A percentile compares a stretch with the other conserved stretches of the same genome.
Conservation (phyloP, 2,329 filamentous ascomycete species). For the Ilyonectria destructans region DNA sequence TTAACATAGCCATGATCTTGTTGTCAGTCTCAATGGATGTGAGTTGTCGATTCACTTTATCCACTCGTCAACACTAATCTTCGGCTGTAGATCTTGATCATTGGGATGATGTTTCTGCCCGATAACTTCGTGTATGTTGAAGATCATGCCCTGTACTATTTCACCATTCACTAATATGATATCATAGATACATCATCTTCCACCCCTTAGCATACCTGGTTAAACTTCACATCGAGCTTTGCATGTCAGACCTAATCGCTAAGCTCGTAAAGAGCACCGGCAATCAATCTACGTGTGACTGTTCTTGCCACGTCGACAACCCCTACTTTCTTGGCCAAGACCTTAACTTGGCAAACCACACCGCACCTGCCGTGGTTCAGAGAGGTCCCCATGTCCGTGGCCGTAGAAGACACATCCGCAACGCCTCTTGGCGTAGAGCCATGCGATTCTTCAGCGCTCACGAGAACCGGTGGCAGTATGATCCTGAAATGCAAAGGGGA, state of each 20-base stretch:
- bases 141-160: not conserved
- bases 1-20: conserved; percentile 52
- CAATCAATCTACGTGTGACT: conserved; percentile 39
- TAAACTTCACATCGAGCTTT: conserved; percentile 49
- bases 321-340: not conserved
- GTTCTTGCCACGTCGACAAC: conserved; percentile 41
- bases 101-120: conserved; percentile 44
- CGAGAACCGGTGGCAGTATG: not conserved
- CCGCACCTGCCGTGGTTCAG: not conserved
- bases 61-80: conserved; percentile 12
- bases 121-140: conserved; percentile 45
- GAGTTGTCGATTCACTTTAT: conserved; percentile 9
- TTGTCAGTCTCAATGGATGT: conserved; percentile 53
- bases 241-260: conserved; percentile 49
- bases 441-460: not conserved
- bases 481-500: not conserved
- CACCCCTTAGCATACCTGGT: conserved; percentile 49
- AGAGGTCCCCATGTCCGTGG: not conserved
- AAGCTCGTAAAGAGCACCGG: conserved; percentile 47
- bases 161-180: not conserved
- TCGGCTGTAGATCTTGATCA: conserved; percentile 41
- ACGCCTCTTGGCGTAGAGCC: not conserved
- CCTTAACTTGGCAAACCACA: not conserved
- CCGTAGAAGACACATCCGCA: not conserved
- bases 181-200: conserved; percentile 44